Evolutionary conservation across 805 yeast genomes (phyloP).

Genomic region (Dipodascus geniculatus): DNA sequence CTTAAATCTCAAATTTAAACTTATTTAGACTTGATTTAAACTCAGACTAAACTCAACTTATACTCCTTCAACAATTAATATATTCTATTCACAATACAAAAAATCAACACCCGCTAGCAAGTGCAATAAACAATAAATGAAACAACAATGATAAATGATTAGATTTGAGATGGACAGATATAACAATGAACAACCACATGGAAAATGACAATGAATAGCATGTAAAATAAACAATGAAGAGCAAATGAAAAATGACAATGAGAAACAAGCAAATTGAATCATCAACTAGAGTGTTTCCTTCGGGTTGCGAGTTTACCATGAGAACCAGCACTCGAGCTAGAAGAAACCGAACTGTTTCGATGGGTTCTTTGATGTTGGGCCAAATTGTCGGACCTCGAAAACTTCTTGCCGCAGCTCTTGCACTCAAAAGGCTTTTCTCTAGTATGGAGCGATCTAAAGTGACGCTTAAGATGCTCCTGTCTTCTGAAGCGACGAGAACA

Average conservation of each 20-base stretch:
- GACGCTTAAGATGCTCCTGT: slow-evolving; percentile 69
- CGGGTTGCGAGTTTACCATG: not conserved
- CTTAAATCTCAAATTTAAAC: too few species aligned
- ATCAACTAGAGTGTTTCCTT: not conserved
- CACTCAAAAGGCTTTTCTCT: slow-evolving; percentile 44
- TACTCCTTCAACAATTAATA: too few species aligned
- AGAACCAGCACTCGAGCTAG: not conserved
- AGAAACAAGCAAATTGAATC: not conserved
- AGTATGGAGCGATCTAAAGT: slow-evolving; percentile 57
- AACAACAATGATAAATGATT: slow-evolving; percentile 1
- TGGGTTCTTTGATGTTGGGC: slow-evolving; percentile 25
- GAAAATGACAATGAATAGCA: not conserved
- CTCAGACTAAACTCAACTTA: not conserved
- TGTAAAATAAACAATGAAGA: not conserved
- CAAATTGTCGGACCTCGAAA: slow-evolving; percentile 26
- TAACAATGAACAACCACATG: not conserved
- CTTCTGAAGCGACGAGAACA: slow-evolving; percentile 60
- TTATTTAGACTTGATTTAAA: too few species aligned
- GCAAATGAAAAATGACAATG: slow-evolving; percentile 1
- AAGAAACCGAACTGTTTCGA: not conserved
- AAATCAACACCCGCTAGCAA: too few species aligned
- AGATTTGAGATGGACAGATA: not conserved
- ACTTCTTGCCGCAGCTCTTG: slow-evolving; percentile 22
- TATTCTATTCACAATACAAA: not conserved
- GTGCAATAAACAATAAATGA: not conserved